Evolutionary conservation across 2,329 filamentous ascomycete genomes (phyloP), one percentile per base, ranked within the genome.

Genomic region (Leptosphaerulina australis): DNA sequence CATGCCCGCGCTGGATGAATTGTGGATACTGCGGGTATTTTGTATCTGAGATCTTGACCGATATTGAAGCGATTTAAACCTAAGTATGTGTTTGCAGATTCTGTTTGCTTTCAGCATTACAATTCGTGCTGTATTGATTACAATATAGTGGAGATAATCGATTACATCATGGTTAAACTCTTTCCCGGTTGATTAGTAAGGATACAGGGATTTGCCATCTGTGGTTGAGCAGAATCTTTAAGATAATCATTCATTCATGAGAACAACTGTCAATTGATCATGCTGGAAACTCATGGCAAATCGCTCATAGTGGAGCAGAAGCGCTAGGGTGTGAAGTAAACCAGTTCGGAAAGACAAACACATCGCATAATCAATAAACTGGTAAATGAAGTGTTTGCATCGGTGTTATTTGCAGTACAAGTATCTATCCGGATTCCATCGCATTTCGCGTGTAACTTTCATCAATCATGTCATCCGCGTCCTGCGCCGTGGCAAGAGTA

Each of bases 401-500:
- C 34, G 43, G 24, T 52, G 50, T 49, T 53, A 53, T 43, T 56
- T 18, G 49, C 40, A 53, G 36, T 46, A 53, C 45, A 49, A 41
- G 48, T 30, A 12, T 46, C 53, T 52, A 43, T 36, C 40, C 43
- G 20, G 36, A 51, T 55, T 39, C 50, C 50, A 30, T 56, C 55
- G 55, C 57, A 49, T 58, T 55, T 29, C 41, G 48, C 41, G 46
- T 41, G 25, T 41, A 46, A 30, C 48, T 36, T 36, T 51, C 48
- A 43, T 51, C 48, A 51, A 40, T 51, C 48, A 51, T 46, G 48
- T 41, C 41, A 53, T 48, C 46, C 55, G 55, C 50, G 48, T 50
- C 48, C 52, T 51, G 53, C 52, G 55, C 52, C 55, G 44, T 53
- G 38, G 53, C 57, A 50, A 53, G 44, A 47, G 43, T 46, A 50